Evolutionary conservation across 805 yeast species (phyloP).

Genomic region (Metschnikowia borealis): DNA sequence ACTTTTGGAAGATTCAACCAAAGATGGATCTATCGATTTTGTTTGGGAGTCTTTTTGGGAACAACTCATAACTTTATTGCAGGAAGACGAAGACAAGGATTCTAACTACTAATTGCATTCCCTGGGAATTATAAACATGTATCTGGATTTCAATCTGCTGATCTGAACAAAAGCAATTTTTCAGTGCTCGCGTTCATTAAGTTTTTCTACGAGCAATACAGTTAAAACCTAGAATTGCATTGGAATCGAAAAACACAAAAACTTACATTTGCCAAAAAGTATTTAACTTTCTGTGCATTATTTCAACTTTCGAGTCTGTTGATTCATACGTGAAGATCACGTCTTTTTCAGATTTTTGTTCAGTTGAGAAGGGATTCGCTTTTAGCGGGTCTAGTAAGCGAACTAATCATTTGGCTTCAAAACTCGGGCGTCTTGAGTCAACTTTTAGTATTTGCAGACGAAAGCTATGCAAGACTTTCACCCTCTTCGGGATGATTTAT

Average conservation of each 20-base stretch:
- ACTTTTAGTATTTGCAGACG: slow-evolving; percentile 59
- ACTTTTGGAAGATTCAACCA: background rate
- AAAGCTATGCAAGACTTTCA: slow-evolving; percentile 57
- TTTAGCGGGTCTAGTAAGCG: background rate
- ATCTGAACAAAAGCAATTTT: background rate
- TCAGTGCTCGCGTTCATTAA: slow-evolving; percentile 40
- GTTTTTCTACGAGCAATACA: slow-evolving; percentile 27
- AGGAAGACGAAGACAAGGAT: slow-evolving; percentile 21
- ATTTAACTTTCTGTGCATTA: slow-evolving; percentile 52
- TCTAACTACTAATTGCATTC: slow-evolving; percentile 75
- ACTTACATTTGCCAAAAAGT: slow-evolving; percentile 19
- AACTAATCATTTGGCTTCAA: background rate
- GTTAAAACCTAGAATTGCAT: slow-evolving; percentile 44
- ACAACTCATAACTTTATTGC: slow-evolving; percentile 17
- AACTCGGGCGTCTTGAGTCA: slow-evolving; percentile 20
- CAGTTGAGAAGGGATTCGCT: background rate
- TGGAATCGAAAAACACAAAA: background rate
- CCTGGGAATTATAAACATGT: slow-evolving; percentile 53
- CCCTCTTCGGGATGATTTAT: slow-evolving; percentile 75
- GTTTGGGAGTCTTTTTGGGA: slow-evolving; percentile 30
- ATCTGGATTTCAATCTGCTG: background rate
- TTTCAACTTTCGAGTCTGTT: slow-evolving; percentile 54
- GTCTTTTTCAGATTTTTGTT: slow-evolving; percentile 1
- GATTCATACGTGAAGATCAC: slow-evolving; percentile 36
- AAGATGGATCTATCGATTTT: background rate